Base-by-base conservation (phyloP, 352 stramenopile genomes). In the Blastocystis sp. region DNA sequence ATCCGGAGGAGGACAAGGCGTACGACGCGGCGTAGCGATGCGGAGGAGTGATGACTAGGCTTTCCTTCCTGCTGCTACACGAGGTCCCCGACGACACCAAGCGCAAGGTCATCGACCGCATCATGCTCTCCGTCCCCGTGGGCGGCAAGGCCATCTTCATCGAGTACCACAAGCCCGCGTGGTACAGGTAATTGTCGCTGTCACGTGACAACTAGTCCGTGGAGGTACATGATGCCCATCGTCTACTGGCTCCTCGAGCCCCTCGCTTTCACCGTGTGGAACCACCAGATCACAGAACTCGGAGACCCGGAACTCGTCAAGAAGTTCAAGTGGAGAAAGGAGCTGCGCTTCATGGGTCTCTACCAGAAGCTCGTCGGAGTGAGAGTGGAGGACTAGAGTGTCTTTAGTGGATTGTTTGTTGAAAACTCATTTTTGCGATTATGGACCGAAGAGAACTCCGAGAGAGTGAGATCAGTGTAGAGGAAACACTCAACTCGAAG, bases 301-400 rank as follows among this genome's bases (percentile, higher is more conserved):
- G 75, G 75, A 30, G 75, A 85, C 34, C 75, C 75, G 6, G 39
- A 85, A 11, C 62, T 85, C 34, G 75, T 85, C 9, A 85, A 87
- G 75, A 87, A 87, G 55, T 87, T 87, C 75, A 87, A 87, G 62
- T 87, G 75, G 75, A 13, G 41, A 69, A 87, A 87, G 62, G 55
- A 87, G 34, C 34, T 73, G n/a, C 75, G 75, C 39, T 87, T 87
- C 2, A 87, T 87, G 75, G 75, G 75, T 50, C 62, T 87, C 24
- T 87, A 87, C 37, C 75, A 87, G 62, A 87, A 87, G 2, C 75
- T 87, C 20, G 75, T 87, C 3, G 75, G 75, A 63, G 34, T 87
- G n/a, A 20, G 75, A 41, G 37, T 87, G 37, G 75, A 78, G 66
- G 66, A 78, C 50, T 78, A 78, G 6, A 3, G n/a, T n/a, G 56